Evolutionary conservation across 768 basidiomycete species (phyloP), one percentile per base, ranked within the genome.

Genomic region (Tephrocybe sp.): DNA sequence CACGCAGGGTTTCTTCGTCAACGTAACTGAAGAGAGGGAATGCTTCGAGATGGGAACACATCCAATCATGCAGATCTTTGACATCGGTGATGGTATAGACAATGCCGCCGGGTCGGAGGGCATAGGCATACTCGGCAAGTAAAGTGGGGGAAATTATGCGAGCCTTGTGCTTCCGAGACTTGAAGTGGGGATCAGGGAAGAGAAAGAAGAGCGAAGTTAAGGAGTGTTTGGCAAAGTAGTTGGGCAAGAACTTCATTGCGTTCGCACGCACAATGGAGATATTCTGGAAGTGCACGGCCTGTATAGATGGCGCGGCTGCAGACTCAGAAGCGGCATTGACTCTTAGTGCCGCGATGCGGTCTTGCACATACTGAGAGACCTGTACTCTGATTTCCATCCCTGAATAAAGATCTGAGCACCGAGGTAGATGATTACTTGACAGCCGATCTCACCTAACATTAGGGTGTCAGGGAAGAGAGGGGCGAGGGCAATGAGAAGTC

Each of bases 151-250:
- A 97, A 64, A 98, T 95, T 65, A 98, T 98, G 63, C 97, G 87
- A 1, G 96, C 96, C 73, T 99, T 99, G 77, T 98, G 96, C 68
- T 99, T 99, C 60, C 95, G 86, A 8, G 82, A 78, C 68, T 99
- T 98, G 81, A 99, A 99, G 67, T 98, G 97, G 0, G 97, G 97
- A 69, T 99, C 97, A 34, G 97, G 97, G 70, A 98, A 99, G 51
- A 98, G 81, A 75, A 99, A 98, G 73, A 99, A 99, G 42, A 99
- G 77, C 40, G 96, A 86, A 16, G 89, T 86, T 30, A 99, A 76
- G 55, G 96, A 96, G 49, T 86, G 86, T 64, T 95, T 94, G 19
- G 78, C 64, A 68, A 99, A 97, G 69, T 93, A 98, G 69, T 98
- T 98, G 5, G 95, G 90, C 47, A 98, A 77, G 68, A 98, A 98